Evolutionary conservation across 441 rosid genomes (phyloP), one percentile per base, ranked within the genome.

Genomic region (Capsella rubella): DNA sequence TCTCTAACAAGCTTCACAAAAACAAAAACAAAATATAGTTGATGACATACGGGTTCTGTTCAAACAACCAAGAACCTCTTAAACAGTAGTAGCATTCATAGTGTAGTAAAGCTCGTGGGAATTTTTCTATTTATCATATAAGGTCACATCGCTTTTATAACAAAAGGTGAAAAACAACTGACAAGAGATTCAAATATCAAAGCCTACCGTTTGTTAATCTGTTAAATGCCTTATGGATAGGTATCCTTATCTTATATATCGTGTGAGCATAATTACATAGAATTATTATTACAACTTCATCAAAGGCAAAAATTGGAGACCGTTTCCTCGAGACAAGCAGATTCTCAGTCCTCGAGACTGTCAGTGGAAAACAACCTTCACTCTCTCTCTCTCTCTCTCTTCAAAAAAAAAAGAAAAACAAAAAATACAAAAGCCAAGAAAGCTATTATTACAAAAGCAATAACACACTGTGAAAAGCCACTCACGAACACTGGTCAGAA

Each of bases 241-340:
- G 46, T 13, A 46, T 64, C 21, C 71, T 64, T 21, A 54, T 4
- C 71, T 64, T 21, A 64, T 16, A 21, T 64, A 34, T 45, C 37
- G 3, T 21, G 39, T 43, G 27, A 14, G 2, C 8, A 28, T n/a
- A 13, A 27, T 62, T 62, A 64, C 10, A 35, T 37, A 58, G 50
- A 52, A 16, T 14, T 31, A n/a, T 25, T 15, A 53, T 8, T 21
- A 53, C 10, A 47, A 40, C 13, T 40, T 6, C 49, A 50, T 65
- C 9, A 43, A 57, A 50, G 63, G 68, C 65, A 65, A 72, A 62
- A 54, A 12, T 50, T 21, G 43, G 13, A 56, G 66, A 83, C 70
- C 82, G 70, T 74, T 83, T 80, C 84, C 89, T 83, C 85, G 87
- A 80, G 84, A 77, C 67, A 15, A 43, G 73, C 79, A 59, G 81